Evolutionary conservation across 208 protist species (phyloP), one percentile per base, ranked within the genome.

Genomic region (Acanthamoeba lenticulata): DNA sequence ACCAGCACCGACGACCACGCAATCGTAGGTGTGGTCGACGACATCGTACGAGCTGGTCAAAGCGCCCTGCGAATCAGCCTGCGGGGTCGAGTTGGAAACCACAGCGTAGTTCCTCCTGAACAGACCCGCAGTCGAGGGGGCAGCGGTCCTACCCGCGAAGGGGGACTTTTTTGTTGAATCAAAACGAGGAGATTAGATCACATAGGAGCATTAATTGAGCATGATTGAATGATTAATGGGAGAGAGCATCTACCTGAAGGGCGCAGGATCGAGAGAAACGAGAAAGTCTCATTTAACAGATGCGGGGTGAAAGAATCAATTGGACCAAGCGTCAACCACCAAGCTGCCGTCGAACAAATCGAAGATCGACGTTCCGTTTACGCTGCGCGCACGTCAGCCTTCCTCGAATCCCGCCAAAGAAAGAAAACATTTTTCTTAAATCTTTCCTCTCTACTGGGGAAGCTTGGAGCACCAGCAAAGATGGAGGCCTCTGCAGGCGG

Each of bases 21-120:
- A 99, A 96, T 99, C 99, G 95, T 99, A 99, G 21, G 97, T 98
- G 97, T 99, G 99, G 94, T 99, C 99, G 55, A 99, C 98, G 40
- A 99, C 96, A 24, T 98, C 97, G 96, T 99, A 99, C n/a, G 88
- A 65, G 44, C 90, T 62, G 62, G 69, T 85, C 24, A 94, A 40
- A 32, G 67, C 9, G 34, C 67, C 69, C 65, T 94, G 90, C 9
- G 85, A 91, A 49, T 94, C 90, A 6, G 6, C 9, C 32, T 83
- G 27, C 27, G 90, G 90, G 36, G 69, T 60, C 15, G 90, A 7
- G 11, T 94, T 77, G 11, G 90, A 52, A 47, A 94, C 67, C 2
- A 91, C 85, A 24, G 85, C 85, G 42, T 91, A 91, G 40, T 72
- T 72, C 34, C 62, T 72, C 27, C 34, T 72, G 62, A 72, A 72